Evolutionary conservation across 768 basidiomycete species (phyloP).

Genomic region (Cantharellus cinnabarinus): DNA sequence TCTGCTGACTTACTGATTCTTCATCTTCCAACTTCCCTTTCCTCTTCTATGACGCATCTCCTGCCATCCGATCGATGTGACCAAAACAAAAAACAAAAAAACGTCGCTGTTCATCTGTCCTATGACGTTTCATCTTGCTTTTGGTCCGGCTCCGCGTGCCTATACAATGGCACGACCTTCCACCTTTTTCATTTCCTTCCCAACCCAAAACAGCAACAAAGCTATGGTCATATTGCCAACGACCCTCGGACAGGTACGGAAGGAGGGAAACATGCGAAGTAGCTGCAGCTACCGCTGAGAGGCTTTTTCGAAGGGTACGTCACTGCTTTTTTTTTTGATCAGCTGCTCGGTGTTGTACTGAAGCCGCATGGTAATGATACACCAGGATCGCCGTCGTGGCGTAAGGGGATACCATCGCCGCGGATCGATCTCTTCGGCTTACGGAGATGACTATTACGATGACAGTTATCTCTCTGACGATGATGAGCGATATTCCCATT

Average conservation of each 20-base stretch:
- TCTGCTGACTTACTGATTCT: neutral
- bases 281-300: constrained; percentile 45
- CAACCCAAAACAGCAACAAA: constrained; percentile 26
- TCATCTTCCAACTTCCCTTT: neutral
- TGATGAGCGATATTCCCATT: neutral
- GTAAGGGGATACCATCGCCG: no score
- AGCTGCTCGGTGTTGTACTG: no score
- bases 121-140: no score
- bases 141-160: no score
- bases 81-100: neutral
- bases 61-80: neutral
- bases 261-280: constrained; percentile 36
- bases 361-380: no score
- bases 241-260: constrained; percentile 25
- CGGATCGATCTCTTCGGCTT: no score
- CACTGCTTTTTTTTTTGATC: no score
- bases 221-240: constrained; percentile 31
- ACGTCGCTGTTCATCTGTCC: no score
- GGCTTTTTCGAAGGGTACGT: constrained; percentile 22
- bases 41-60: neutral
- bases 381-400: no score
- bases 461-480: neutral
- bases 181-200: neutral
- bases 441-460: neutral
- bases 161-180: neutral